These are phyloP conservation scores for Cercophora sp. DNA, from an alignment of 495 filamentous ascomycete species.

Conservation along the genomic window DNA sequence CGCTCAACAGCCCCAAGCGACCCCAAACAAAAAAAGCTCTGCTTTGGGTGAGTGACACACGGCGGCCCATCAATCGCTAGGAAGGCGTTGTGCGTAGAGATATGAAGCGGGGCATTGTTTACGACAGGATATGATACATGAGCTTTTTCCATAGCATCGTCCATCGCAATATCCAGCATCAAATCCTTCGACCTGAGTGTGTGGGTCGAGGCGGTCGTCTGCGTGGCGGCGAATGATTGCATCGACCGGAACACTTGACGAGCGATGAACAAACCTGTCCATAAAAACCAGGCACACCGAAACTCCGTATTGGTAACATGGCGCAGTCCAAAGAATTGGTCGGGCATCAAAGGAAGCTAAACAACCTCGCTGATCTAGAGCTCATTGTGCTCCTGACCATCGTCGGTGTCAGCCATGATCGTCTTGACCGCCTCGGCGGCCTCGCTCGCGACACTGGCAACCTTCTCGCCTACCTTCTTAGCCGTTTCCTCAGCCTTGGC, in stretches of 20 bases:
- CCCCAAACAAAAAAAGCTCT: slow-evolving; percentile 44
- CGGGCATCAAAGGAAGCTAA: neutral
- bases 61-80: too few species aligned
- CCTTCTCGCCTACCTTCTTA: slow-evolving; percentile 40
- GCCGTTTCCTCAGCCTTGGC: slow-evolving; percentile 28
- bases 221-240: too few species aligned
- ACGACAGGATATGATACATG: too few species aligned
- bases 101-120: too few species aligned
- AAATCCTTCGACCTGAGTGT: too few species aligned
- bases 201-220: too few species aligned
- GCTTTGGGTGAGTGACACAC: slow-evolving; percentile 39
- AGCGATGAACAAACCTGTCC: too few species aligned
- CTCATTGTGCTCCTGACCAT: slow-evolving; percentile 51
- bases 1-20: slow-evolving; percentile 23
- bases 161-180: too few species aligned
- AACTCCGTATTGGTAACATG: neutral
- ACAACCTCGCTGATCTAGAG: slow-evolving; percentile 26
- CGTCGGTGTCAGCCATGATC: slow-evolving; percentile 45
- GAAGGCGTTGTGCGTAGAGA: too few species aligned
- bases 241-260: too few species aligned
- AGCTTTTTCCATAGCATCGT: too few species aligned
- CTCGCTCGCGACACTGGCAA: slow-evolving; percentile 39
- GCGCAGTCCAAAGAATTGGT: too few species aligned
- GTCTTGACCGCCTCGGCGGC: slow-evolving; percentile 44
- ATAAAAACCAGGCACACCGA: neutral